These are phyloP conservation scores for Eimeria falciformis DNA, from an alignment of 169 alveolate genomes.

Conservation along the genomic window DNA sequence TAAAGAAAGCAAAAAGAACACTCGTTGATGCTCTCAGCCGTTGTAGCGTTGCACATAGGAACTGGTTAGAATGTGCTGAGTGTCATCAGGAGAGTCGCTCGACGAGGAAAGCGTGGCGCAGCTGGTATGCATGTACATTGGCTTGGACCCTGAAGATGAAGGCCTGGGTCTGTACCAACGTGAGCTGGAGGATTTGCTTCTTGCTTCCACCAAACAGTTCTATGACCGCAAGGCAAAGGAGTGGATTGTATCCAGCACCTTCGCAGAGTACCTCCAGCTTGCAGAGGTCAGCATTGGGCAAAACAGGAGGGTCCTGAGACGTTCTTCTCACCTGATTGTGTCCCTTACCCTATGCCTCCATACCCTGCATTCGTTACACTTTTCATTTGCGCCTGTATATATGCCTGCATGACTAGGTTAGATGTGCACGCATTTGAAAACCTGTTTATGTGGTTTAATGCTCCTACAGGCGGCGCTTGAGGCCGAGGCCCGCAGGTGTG, in stretches of 20 bases:
- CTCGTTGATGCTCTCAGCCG: too few species aligned
- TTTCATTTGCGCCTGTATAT: too few species aligned
- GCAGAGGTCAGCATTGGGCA: conserved; percentile 73
- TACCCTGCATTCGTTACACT: too few species aligned
- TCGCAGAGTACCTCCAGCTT: conserved; percentile 80
- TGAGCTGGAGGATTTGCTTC: conserved; percentile 79
- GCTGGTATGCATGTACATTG: conserved; percentile 75
- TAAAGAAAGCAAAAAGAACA: too few species aligned
- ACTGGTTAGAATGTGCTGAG: too few species aligned
- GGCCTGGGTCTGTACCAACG: conserved; percentile 77
- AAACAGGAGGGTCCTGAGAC: not conserved
- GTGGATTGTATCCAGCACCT: conserved; percentile 78
- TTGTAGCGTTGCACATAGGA: too few species aligned
- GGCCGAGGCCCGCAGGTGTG: conserved; percentile 77
- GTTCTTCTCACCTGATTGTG: not conserved
- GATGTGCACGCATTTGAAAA: too few species aligned
- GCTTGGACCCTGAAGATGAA: conserved; percentile 74
- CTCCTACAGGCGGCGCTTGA: conserved; percentile 72
- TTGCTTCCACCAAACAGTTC: conserved; percentile 75
- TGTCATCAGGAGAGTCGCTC: conserved; percentile 47
- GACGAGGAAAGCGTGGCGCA: conserved; percentile 73
- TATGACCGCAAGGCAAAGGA: conserved; percentile 77
- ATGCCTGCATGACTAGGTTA: too few species aligned
- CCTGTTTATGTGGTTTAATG: too few species aligned
- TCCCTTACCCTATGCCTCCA: not conserved